Evolutionary conservation across 305 asterid genomes (phyloP), one percentile per base, ranked within the genome.

Genomic region (Solanum aculeatissimum): DNA sequence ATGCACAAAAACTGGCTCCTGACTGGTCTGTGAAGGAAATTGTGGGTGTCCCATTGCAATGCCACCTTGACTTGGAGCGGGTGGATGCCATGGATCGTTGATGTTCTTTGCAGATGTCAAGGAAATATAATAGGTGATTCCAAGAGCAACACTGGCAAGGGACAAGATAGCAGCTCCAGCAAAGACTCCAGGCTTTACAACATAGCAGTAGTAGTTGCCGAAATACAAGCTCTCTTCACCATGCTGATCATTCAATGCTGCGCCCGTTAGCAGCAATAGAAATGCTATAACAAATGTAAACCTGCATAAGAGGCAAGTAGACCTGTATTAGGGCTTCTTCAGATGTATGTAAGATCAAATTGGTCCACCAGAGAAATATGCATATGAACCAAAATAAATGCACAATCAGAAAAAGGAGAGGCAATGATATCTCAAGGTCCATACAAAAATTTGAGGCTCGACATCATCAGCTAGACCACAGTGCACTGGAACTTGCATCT

Each of bases 21-120:
- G 92, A 29, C 85, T 57, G 66, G 81, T 85, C 80, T 90, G 95
- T 43, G 86, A 86, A 38, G 97, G 95, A 86, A 93, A 86, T 57
- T 93, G 99, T 53, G 98, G 97, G 21, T 92, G 98, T 72, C 95
- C 98, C 97, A 96, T 92, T 9, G 95, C 97, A 85, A 96, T 92
- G 83, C 92, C 94, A 62, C 92, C 92, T 84, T 89, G 97, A 83
- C 83, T 75, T 7, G 92, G 89, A 78, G 83, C 83, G 45, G 93
- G 68, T 58, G 86, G 91, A 74, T 58, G 86, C 91, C 90, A 89
- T 13, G 89, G 83, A 51, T 83, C 85, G n/a, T 81, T 86, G 55
- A 78, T 77, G 83, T 87, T 91, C 89, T 91, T 93, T 12, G 84
- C 74, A 6, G 92, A 80, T 83, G 45, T 87, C 86, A 93, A 82